Conservation (phyloP, 148 eudicot species). For the Polygonum maritimum region DNA sequence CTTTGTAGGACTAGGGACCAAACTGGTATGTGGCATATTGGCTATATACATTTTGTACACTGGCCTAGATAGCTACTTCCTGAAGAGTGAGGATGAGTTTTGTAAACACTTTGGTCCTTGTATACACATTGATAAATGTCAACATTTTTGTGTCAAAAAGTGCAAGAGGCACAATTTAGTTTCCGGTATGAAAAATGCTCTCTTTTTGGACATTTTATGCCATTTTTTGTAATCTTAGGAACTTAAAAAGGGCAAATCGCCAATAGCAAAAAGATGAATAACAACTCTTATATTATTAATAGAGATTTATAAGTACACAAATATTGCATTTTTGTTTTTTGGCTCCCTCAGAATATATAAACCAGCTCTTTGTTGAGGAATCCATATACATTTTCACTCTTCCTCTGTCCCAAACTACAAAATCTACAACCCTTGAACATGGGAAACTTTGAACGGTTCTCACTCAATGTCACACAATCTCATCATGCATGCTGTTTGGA, state of each 20-base stretch:
- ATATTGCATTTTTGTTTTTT: not conserved
- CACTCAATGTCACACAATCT: not conserved
- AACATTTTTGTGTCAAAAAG: not conserved
- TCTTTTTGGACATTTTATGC: not conserved
- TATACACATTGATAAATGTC: not conserved
- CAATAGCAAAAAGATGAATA: not conserved
- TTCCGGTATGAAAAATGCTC: not conserved
- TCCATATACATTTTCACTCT: not conserved
- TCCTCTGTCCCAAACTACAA: not conserved
- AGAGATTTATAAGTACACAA: not conserved
- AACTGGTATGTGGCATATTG: not conserved
- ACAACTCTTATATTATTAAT: not conserved
- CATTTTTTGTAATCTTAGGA: not conserved
- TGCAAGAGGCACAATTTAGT: not conserved
- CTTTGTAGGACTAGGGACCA: not conserved
- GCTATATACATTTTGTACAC: not conserved
- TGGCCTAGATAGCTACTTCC: not conserved
- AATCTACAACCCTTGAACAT: slow-evolving; percentile 3
- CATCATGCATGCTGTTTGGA: not conserved
- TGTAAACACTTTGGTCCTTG: not conserved
- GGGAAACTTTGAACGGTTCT: not conserved
- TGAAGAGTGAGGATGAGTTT: not conserved
- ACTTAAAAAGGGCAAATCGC: not conserved
- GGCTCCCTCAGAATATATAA: not conserved
- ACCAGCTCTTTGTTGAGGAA: not conserved